Base-by-base conservation (phyloP, 257 asterid species). In the Nicotiana sylvestris region DNA sequence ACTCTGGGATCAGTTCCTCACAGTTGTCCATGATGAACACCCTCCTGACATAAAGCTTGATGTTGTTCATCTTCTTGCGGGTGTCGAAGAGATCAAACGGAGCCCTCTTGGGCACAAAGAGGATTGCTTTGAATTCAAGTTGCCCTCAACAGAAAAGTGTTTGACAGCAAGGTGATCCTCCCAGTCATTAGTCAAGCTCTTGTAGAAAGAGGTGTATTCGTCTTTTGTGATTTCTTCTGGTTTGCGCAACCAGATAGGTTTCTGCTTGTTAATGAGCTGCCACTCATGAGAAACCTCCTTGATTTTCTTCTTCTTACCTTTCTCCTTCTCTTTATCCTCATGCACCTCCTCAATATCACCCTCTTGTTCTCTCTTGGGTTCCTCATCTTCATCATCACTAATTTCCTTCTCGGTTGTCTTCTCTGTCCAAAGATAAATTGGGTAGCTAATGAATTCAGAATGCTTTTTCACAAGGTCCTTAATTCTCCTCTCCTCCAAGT, bases 371-470 rank as follows among this genome's bases (percentile, higher is more conserved):
- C 68, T 81, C 66, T 81, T 81, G n/a, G 76, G 79, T 18, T 70
- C 84, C 53, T 82, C 84, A 10, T 82, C 85, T 66, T 82, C 85
- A 1, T 82, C 84, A 18, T 82, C 84, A 12, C 70, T 69, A 2
- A 82, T 72, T 49, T 82, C 62, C 43, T 82, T 82, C 35, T 82
- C 76, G 1, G 81, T 82, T 5, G 85, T 82, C 81, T 82, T 82
- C 60, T 82, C 81, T 1, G 55, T 57, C 84, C 72, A 82, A 0
- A 82, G 81, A 2, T 77, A 82, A 56, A 82, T 82, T 17, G 84
- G 84, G 57, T 82, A 82, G 64, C 84, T 82, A 58, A 82, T 82
- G 58, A 82, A 82, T 66, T 82, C 84, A 27, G 81, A 82, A 43
- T 70, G 81, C 76, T 82, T 82, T 62, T 82, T 72, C 21, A 82